These are phyloP conservation scores for Eucalyptus viminalis DNA, from an alignment of 345 rosid species.

Conservation along the genomic window DNA sequence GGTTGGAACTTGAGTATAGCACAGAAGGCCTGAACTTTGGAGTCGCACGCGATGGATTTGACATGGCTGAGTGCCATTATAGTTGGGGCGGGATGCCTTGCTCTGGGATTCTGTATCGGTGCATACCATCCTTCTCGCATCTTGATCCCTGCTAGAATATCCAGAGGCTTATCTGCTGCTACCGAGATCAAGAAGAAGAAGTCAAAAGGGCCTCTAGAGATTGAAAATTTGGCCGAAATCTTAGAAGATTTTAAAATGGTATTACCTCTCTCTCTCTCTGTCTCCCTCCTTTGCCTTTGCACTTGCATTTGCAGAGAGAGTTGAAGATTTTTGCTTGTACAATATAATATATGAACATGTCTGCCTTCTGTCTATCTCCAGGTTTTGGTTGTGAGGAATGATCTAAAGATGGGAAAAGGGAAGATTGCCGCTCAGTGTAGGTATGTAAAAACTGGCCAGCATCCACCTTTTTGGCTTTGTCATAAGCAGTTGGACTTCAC, in stretches of 20 bases:
- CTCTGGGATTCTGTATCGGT: slow-evolving; percentile 79
- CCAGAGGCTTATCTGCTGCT: slow-evolving; percentile 1
- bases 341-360: neutral
- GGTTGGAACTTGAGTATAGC: neutral
- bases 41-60: slow-evolving; percentile 35
- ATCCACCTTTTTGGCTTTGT: neutral
- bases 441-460: slow-evolving; percentile 6
- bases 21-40: neutral
- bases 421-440: slow-evolving; percentile 99
- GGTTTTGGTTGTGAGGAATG: slow-evolving; percentile 95
- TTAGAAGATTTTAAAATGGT: slow-evolving; percentile 93
- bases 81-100: slow-evolving; percentile 76
- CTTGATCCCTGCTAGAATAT: slow-evolving; percentile 17
- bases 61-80: slow-evolving; percentile 75
- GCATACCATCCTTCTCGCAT: slow-evolving; percentile 24
- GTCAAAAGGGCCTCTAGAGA: slow-evolving; percentile 49
- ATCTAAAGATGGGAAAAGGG: slow-evolving; percentile 99
- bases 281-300: neutral
- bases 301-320: neutral
- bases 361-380: slow-evolving; percentile 3
- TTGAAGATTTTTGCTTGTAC: neutral
- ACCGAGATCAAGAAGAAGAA: slow-evolving; percentile 11
- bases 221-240: slow-evolving; percentile 81
- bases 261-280: neutral
- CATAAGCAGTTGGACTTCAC: neutral